Percentiles rank a stretch among this genome's conserved stretches.
Conservation (phyloP, 2,329 filamentous ascomycete genomes). For the Venturiaceae sp. region DNA sequence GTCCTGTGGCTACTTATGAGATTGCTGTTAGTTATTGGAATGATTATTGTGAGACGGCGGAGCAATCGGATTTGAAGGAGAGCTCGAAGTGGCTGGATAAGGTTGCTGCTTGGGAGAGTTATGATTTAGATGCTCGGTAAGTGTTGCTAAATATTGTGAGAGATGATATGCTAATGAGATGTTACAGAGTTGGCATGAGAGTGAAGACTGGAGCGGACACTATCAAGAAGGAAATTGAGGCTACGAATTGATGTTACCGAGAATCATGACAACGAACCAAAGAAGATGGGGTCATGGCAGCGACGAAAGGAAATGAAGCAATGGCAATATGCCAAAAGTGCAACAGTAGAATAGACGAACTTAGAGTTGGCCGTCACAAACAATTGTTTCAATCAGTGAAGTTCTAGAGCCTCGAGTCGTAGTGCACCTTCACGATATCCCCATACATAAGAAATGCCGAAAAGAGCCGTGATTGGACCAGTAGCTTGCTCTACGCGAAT, state of each 20-base stretch:
- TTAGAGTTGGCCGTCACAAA: too few relatives aligned
- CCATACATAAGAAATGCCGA: not conserved
- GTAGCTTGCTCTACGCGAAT: not conserved
- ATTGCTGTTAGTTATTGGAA: slow-evolving; percentile 74
- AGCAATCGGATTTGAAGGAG: slow-evolving; percentile 38
- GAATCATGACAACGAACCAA: too few relatives aligned
- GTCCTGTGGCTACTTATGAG: slow-evolving; percentile 75
- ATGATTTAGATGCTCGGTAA: slow-evolving; percentile 59
- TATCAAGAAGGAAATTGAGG: slow-evolving; percentile 6
- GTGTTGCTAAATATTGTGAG: slow-evolving; percentile 10
- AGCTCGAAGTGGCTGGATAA: slow-evolving; percentile 57
- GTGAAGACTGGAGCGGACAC: slow-evolving; percentile 8
- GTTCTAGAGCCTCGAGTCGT: not conserved
- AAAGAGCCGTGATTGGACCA: not conserved
- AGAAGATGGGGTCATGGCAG: not conserved
- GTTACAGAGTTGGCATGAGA: slow-evolving; percentile 6
- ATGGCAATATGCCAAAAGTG: not conserved
- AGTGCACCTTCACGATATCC: not conserved
- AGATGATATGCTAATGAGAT: not conserved
- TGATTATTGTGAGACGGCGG: slow-evolving; percentile 39
- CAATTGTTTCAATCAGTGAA: not conserved
- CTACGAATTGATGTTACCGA: not conserved
- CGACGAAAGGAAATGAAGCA: not conserved
- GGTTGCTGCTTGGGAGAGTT: slow-evolving; percentile 60
- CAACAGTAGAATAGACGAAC: too few relatives aligned